Conservation (phyloP, 192 early-diverging fungal species). For the Linnemannia elongata region DNA sequence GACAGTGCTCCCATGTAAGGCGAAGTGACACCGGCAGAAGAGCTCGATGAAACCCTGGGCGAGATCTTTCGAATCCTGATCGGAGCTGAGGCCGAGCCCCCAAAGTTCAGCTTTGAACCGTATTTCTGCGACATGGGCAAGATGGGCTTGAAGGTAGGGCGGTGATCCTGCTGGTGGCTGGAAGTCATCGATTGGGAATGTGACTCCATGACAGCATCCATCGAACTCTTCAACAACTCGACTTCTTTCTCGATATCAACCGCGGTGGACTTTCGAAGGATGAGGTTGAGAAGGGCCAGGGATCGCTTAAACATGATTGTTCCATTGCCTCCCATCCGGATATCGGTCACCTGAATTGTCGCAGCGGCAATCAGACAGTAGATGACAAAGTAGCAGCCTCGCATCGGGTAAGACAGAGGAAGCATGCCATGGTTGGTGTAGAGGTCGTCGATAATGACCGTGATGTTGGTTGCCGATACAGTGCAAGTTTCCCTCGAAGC, state of each 20-base stretch:
- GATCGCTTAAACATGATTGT: constrained; percentile 51
- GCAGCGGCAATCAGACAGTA: constrained; percentile 65
- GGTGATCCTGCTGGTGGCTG: constrained; percentile 18
- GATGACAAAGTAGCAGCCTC: constrained; percentile 67
- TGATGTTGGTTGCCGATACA: constrained; percentile 66
- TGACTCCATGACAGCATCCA: constrained; percentile 20
- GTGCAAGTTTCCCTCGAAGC: constrained; percentile 59
- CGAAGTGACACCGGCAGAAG: background rate
- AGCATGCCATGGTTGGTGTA: constrained; percentile 56
- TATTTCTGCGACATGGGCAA: constrained; percentile 54
- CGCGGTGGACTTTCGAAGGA: constrained; percentile 38
- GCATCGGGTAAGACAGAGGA: constrained; percentile 62
- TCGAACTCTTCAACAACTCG: constrained; percentile 37
- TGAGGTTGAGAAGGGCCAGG: constrained; percentile 27
- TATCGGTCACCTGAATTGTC: constrained; percentile 61
- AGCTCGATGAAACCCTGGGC: constrained; percentile 21
- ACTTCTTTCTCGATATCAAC: constrained; percentile 48
- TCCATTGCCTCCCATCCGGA: constrained; percentile 40
- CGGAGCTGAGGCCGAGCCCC: constrained; percentile 20
- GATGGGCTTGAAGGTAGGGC: constrained; percentile 48
- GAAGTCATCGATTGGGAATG: background rate
- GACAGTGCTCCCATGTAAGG: background rate
- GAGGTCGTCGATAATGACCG: constrained; percentile 60
- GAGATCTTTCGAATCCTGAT: constrained; percentile 49
- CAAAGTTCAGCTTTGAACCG: constrained; percentile 33